Base-by-base conservation (phyloP, 352 stramenopile genomes). In the Thraustotheca clavata region DNA sequence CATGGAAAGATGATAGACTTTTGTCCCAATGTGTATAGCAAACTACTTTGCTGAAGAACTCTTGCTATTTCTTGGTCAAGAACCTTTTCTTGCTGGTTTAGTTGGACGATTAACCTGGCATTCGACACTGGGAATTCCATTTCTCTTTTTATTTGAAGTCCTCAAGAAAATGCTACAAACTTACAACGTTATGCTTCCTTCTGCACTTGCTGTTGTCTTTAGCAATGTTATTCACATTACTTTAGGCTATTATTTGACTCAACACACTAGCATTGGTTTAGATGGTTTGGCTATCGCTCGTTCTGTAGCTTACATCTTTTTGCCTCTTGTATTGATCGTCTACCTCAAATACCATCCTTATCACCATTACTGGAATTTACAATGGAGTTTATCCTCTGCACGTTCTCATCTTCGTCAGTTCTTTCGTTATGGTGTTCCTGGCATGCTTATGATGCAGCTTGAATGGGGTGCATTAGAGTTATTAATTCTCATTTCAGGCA, bases 151-250 rank as follows among this genome's bases (percentile, higher is more conserved):
- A 0, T 95, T 94, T 60, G 85, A 96, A 73, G 61, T 95, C 49
- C 55, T 95, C 40, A 78, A 86, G 54, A 94, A 95, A 65, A 59
- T 94, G 1, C 76, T 88, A n/a, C 83, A 95, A 69, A 77, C 86
- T 22, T 76, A 91, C 63, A 91, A 91, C 41, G 73, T 94, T 48
- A 76, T 91, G 16, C 34, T 68, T 24, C 88, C 88, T 0, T 88
- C 94, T 79, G 74, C 94, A 20, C 74, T 71, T 2, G 83, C 91
- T 49, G 79, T 80, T 2, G 61, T 93, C 9, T 34, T 84, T 29
- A 82, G 76, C 68, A 91, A 92, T 43, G 16, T 92, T 7, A 73
- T 94, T 46, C 90, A 95, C 71, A 67, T 79, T 9, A 48, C 69
- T 3, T 48, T 89, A 0, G 86, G 86, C 4, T 89, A 86, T 68